These are phyloP conservation scores for Sphagnum fallax DNA, from an alignment of 228 moss, liverwort and hornwort species.

Conservation along the genomic window DNA sequence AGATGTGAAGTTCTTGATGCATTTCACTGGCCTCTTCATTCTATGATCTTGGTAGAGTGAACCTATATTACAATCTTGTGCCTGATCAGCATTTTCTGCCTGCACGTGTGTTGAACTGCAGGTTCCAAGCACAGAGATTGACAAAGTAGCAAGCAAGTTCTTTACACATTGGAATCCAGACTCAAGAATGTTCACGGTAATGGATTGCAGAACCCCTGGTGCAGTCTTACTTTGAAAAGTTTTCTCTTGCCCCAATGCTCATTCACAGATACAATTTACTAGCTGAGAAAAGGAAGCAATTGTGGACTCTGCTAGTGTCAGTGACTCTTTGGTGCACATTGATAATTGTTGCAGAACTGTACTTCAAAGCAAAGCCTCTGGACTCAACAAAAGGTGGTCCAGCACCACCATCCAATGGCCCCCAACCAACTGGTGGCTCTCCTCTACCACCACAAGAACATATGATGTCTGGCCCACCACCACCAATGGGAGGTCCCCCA, in stretches of 20 bases:
- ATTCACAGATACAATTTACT: too few species aligned
- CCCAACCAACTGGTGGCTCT: slow-evolving; percentile 41
- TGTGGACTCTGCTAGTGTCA: background rate
- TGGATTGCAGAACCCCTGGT: background rate
- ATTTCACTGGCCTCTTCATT: too few species aligned
- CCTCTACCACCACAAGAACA: slow-evolving; percentile 21
- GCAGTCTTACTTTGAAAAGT: too few species aligned
- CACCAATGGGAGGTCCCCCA: slow-evolving; percentile 34
- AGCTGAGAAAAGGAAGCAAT: too few species aligned
- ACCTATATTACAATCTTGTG: too few species aligned
- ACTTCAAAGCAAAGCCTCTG: slow-evolving; percentile 71
- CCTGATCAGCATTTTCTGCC: too few species aligned
- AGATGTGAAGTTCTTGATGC: too few species aligned
- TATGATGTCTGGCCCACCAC: slow-evolving; percentile 31
- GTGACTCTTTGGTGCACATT: slow-evolving; percentile 16
- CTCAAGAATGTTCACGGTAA: slow-evolving; percentile 96
- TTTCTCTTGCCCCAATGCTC: too few species aligned
- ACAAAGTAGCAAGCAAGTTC: slow-evolving; percentile 86
- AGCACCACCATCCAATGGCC: slow-evolving; percentile 39
- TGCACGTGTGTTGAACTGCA: slow-evolving; percentile 5
- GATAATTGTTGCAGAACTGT: slow-evolving; percentile 23
- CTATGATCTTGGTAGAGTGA: too few species aligned
- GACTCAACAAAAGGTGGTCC: slow-evolving; percentile 57
- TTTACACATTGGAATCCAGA: slow-evolving; percentile 97
- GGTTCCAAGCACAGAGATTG: slow-evolving; percentile 98